phyloP scores from a whole-genome alignment of 2,329 filamentous ascomycete species.

The Colletotrichum sp. region DNA sequence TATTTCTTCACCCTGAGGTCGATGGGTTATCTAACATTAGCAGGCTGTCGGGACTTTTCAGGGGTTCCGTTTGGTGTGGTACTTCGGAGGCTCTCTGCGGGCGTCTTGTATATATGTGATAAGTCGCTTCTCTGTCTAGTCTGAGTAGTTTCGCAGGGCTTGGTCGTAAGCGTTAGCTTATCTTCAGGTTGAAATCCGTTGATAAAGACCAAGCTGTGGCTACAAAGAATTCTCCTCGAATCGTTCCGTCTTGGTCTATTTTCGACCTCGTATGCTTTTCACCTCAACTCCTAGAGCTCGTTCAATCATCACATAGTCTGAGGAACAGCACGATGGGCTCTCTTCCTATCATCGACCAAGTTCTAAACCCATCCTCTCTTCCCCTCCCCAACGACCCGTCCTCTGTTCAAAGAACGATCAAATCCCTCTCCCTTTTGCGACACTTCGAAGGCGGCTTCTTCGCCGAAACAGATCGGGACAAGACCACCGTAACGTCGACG shows the following conservation, averaged over 20 bases:
- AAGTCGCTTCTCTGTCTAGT: background rate
- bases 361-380: slow-evolving; percentile 4
- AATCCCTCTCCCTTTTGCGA: slow-evolving; percentile 49
- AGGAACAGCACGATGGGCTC: background rate
- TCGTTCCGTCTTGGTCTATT: background rate
- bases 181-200: background rate
- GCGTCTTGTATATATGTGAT: background rate
- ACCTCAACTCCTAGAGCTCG: background rate
- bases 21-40: background rate
- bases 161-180: background rate
- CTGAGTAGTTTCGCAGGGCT: background rate
- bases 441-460: slow-evolving; percentile 73
- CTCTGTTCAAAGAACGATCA: slow-evolving; percentile 29
- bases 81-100: background rate
- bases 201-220: background rate
- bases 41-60: background rate
- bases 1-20: accelerated
- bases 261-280: background rate
- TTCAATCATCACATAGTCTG: background rate
- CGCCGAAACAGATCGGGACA: slow-evolving; percentile 62
- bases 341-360: background rate
- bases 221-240: background rate
- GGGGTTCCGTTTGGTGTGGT: background rate
- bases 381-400: slow-evolving; percentile 10
- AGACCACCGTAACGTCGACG: slow-evolving; percentile 58